Base-by-base conservation (phyloP, 495 filamentous ascomycete species). In the Penicillium arizonense region DNA sequence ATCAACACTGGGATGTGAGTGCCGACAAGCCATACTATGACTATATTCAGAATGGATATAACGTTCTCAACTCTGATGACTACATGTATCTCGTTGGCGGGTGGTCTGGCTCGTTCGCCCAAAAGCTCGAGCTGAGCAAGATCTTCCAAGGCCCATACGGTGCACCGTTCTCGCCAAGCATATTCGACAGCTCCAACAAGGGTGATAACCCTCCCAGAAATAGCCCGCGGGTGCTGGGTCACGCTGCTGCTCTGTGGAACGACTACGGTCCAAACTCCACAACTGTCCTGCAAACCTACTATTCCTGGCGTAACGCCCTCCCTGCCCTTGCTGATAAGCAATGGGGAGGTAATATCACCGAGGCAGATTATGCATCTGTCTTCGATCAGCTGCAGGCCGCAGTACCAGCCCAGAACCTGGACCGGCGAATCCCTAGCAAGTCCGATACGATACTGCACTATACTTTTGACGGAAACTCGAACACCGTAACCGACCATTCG, bases 271-370 rank as follows among this genome's bases (percentile, higher is more conserved):
- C 70, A 0, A 79, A 79, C 50, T 63, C 75, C 10, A 69, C 73
- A n/a, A 65, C 72, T 2, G 74, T 70, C 28, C 61, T 70, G 26
- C 73, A 79, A 50, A 70, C 75, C 0, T 82, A 79, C 56, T 77
- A 79, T 50, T 68, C 76, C 3, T 76, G 72, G 70, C 67, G 71
- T 12, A 63, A 77, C 28, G 68, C 70, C 1, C 66, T 80, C 10
- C 76, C 78, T 3, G 77, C 78, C 5, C 60, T 82, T 6, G 75
- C 65, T 11, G 78, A 82, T 57, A 82, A 82, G 62, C 78, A 82
- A 55, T 82, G 78, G 77, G 77, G 78, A 21, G 77, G 78, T 0
- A 65, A 72, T 24, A 58, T 79, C 9, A 59, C 61, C 0, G 67
- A 68, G 26, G 33, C 56, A 0, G 76, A 79, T 36, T 80, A 76